A percentile compares a stretch with the other conserved stretches of the same genome.
Conservation (phyloP, 345 rosid species). For the Pistacia atlantica region DNA sequence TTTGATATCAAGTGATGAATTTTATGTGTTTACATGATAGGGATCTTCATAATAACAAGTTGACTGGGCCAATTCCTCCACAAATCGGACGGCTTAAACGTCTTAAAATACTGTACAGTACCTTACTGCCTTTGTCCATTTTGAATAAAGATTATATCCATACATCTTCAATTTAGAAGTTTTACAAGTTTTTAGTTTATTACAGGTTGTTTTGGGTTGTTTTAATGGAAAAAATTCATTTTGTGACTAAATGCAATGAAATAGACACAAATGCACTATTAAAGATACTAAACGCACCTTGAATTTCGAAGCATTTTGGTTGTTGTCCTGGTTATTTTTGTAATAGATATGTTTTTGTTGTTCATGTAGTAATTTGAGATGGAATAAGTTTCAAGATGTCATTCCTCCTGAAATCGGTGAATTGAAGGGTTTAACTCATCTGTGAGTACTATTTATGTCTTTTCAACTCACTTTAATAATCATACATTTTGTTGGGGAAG, state of each 20-base stretch:
- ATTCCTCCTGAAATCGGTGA: constrained; percentile 91
- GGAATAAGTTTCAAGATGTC: constrained; percentile 90
- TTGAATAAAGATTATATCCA: neutral
- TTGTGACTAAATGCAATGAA: neutral
- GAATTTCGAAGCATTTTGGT: neutral
- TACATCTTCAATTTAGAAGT: neutral
- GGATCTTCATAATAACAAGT: constrained; percentile 88
- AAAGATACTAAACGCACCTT: neutral
- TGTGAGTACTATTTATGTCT: constrained; percentile 50
- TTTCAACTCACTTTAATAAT: neutral
- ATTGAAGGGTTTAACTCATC: constrained; percentile 86
- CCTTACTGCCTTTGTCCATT: neutral
- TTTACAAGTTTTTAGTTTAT: neutral
- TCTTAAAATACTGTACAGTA: constrained; percentile 65
- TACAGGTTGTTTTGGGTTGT: neutral
- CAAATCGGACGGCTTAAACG: constrained; percentile 78
- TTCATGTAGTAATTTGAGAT: constrained; percentile 73
- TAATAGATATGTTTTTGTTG: constrained; percentile 12
- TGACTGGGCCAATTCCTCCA: constrained; percentile 85
- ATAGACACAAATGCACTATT: neutral
- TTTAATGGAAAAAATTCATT: neutral
- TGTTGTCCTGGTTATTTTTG: neutral
- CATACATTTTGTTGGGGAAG: neutral
- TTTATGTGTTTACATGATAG: constrained; percentile 32
- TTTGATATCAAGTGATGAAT: neutral